Evolutionary conservation across 148 eudicot species (phyloP).

Genomic region (Oxyria digyna): DNA sequence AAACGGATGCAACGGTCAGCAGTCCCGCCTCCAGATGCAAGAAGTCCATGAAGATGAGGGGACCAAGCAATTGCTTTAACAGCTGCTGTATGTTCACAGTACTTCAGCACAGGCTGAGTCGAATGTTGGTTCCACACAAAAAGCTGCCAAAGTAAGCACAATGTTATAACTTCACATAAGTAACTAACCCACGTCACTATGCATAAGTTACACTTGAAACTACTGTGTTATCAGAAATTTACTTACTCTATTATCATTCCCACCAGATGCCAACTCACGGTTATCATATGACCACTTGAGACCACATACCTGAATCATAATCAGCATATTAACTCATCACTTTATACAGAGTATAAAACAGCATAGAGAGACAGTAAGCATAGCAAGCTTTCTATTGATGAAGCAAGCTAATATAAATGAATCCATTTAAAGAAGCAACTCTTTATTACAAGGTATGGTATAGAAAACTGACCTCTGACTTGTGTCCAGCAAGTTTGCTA

Average conservation of each 20-base stretch:
- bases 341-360: neutral
- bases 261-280: conserved; percentile 92
- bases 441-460: neutral
- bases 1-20: conserved; percentile 92
- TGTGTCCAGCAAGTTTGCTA: conserved; percentile 76
- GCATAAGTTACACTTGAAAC: neutral
- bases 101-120: conserved; percentile 70
- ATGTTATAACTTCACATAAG: neutral
- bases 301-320: conserved; percentile 67
- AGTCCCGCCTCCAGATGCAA: conserved; percentile 98
- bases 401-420: neutral
- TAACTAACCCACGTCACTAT: neutral
- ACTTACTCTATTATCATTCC: conserved; percentile 85
- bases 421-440: neutral
- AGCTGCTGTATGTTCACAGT: conserved; percentile 89
- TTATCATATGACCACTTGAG: conserved; percentile 92
- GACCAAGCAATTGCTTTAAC: conserved; percentile 99
- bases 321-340: neutral
- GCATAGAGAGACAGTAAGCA: neutral
- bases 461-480: conserved; percentile 60
- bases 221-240: neutral
- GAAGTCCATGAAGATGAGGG: conserved; percentile 90
- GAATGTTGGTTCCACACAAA: conserved; percentile 92
- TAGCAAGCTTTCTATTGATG: no score
- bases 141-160: conserved; percentile 29